A percentile compares a stretch with the other conserved stretches of the same genome.
Conservation (phyloP, 306 rosid genomes). For the Fragaria vesca region DNA sequence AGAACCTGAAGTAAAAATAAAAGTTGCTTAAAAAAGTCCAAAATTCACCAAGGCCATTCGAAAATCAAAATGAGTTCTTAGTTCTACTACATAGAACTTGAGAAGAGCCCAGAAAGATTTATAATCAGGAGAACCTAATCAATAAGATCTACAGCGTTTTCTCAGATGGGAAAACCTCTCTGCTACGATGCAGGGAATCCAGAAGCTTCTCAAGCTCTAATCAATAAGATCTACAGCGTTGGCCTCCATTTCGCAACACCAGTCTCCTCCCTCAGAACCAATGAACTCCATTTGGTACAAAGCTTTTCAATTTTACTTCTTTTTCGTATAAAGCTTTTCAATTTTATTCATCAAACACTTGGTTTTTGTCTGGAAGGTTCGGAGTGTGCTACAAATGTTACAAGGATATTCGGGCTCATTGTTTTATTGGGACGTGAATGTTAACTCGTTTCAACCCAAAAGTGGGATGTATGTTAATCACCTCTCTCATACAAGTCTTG, state of each 20-base stretch:
- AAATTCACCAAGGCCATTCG: too few species aligned
- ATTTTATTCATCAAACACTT: not conserved
- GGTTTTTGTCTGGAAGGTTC: slow-evolving; percentile 47
- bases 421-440: slow-evolving; percentile 62
- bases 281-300: slow-evolving; percentile 72
- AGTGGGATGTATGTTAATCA: slow-evolving; percentile 59
- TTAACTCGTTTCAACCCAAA: slow-evolving; percentile 47
- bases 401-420: slow-evolving; percentile 80
- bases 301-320: too few species aligned
- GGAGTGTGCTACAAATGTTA: slow-evolving; percentile 76
- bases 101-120: too few species aligned
- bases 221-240: slow-evolving; percentile 51
- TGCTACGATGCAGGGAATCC: slow-evolving; percentile 44
- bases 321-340: not conserved
- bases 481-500: slow-evolving; percentile 68
- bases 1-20: too few species aligned
- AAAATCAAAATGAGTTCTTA: too few species aligned
- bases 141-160: too few species aligned
- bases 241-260: slow-evolving; percentile 72
- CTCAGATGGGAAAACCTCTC: too few species aligned
- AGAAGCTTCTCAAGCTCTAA: slow-evolving; percentile 51
- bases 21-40: too few species aligned
- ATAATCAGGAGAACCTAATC: too few species aligned
- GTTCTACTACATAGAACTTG: too few species aligned
- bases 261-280: slow-evolving; percentile 57